Conservation (phyloP, 148 eudicot species). For the Suaeda aralocaspica region DNA sequence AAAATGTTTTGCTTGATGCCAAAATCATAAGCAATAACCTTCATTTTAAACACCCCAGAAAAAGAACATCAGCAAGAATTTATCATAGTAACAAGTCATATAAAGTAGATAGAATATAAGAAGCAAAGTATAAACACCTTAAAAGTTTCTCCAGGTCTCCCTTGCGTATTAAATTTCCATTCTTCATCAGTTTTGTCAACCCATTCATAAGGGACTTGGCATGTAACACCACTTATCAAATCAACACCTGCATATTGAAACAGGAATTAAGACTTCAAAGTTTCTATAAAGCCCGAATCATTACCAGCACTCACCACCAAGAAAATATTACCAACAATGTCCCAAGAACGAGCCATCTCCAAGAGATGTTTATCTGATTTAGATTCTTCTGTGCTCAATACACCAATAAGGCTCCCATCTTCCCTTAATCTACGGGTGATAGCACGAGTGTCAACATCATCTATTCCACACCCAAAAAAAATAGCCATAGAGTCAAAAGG, state of each 20-base stretch:
- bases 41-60: slow-evolving; percentile 19
- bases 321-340: slow-evolving; percentile 69
- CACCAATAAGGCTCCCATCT: slow-evolving; percentile 97
- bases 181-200: slow-evolving; percentile 60
- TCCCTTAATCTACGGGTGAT: slow-evolving; percentile 88
- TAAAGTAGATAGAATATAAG: not conserved
- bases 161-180: slow-evolving; percentile 63
- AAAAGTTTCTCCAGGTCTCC: slow-evolving; percentile 45
- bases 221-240: slow-evolving; percentile 80
- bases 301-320: not conserved
- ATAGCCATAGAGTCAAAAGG: slow-evolving; percentile 11
- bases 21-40: slow-evolving; percentile 96
- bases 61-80: slow-evolving; percentile 8
- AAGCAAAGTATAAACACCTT: slow-evolving; percentile 48
- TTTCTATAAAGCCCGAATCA: not conserved
- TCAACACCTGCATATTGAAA: slow-evolving; percentile 62
- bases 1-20: slow-evolving; percentile 88
- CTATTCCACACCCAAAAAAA: slow-evolving; percentile 34
- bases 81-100: no score
- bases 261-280: not conserved
- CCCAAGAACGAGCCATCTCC: slow-evolving; percentile 80
- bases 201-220: slow-evolving; percentile 85
- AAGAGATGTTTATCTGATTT: slow-evolving; percentile 82
- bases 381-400: slow-evolving; percentile 76
- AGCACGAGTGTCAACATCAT: slow-evolving; percentile 97